phyloP scores from a whole-genome alignment of 140 eudicot genomes.

The Oenanthe javanica region DNA sequence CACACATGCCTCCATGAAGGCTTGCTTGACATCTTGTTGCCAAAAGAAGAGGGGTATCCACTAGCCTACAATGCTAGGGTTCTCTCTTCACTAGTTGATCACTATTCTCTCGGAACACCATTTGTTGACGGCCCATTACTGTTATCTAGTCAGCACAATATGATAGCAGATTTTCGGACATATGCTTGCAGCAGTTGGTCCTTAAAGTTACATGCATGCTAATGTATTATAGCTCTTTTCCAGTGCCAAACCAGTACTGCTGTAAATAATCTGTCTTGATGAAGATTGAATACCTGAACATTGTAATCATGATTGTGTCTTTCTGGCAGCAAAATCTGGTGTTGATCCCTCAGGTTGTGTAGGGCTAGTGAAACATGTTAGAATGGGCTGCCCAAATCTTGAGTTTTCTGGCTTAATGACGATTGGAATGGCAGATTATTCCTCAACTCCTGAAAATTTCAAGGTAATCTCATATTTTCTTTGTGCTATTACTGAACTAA shows the following conservation, averaged over 20 bases:
- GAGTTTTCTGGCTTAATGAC: constrained; percentile 95
- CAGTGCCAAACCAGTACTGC: background rate
- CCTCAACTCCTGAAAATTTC: constrained; percentile 94
- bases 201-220: background rate
- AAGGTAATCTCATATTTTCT: constrained; percentile 32
- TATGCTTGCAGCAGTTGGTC: background rate
- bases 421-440: constrained; percentile 89
- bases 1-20: background rate
- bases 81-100: background rate
- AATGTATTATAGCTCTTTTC: background rate
- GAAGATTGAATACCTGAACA: background rate
- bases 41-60: background rate
- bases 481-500: background rate
- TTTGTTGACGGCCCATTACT: background rate
- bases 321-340: constrained; percentile 80
- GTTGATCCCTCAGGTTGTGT: constrained; percentile 73
- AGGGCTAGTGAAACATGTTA: constrained; percentile 78
- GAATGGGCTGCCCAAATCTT: constrained; percentile 59
- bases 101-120: background rate
- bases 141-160: background rate
- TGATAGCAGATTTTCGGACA: background rate
- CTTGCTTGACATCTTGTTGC: background rate
- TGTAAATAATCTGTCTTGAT: background rate
- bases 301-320: background rate
- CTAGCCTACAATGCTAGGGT: background rate